Conservation (phyloP, 2,329 filamentous ascomycete genomes). For the Xylariaceae sp. region DNA sequence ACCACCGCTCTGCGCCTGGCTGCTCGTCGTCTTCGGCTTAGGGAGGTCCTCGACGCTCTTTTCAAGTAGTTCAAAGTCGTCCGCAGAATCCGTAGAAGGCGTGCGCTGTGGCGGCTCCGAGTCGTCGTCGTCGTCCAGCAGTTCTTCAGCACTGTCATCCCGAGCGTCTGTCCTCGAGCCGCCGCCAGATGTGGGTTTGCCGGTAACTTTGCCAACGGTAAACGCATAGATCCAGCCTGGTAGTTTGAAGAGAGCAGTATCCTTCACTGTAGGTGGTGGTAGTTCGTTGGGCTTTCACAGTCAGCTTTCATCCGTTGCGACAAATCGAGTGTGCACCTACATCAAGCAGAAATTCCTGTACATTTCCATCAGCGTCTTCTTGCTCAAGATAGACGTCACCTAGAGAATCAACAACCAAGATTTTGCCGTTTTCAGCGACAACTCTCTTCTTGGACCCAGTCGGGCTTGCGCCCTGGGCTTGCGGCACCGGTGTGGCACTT, state of each 20-base stretch:
- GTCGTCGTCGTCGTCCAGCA: slow-evolving; percentile 51
- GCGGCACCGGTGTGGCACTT: slow-evolving; percentile 60
- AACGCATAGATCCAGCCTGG: slow-evolving; percentile 74
- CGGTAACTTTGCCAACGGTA: slow-evolving; percentile 58
- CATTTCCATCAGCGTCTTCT: slow-evolving; percentile 82
- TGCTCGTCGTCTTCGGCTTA: slow-evolving; percentile 57
- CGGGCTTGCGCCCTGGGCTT: slow-evolving; percentile 60
- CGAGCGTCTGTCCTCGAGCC: slow-evolving; percentile 45
- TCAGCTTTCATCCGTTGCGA: slow-evolving; percentile 13
- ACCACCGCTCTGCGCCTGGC: slow-evolving; percentile 48
- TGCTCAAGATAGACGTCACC: slow-evolving; percentile 97
- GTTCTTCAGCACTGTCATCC: slow-evolving; percentile 45
- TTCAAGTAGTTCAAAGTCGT: slow-evolving; percentile 68
- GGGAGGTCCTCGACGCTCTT: slow-evolving; percentile 63
- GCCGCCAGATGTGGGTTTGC: slow-evolving; percentile 35
- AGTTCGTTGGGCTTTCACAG: slow-evolving; percentile 74
- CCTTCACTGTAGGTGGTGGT: slow-evolving; percentile 72
- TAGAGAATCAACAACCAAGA: slow-evolving; percentile 87
- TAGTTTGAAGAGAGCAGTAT: slow-evolving; percentile 82
- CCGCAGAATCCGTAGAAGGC: slow-evolving; percentile 63
- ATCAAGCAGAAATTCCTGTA: slow-evolving; percentile 85
- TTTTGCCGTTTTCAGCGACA: slow-evolving; percentile 92
- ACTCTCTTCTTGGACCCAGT: slow-evolving; percentile 85
- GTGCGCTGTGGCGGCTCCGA: slow-evolving; percentile 56
- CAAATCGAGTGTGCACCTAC: slow-evolving; percentile 59